Conservation (phyloP, 2,329 filamentous ascomycete species). For the Rutstroemia sp. region DNA sequence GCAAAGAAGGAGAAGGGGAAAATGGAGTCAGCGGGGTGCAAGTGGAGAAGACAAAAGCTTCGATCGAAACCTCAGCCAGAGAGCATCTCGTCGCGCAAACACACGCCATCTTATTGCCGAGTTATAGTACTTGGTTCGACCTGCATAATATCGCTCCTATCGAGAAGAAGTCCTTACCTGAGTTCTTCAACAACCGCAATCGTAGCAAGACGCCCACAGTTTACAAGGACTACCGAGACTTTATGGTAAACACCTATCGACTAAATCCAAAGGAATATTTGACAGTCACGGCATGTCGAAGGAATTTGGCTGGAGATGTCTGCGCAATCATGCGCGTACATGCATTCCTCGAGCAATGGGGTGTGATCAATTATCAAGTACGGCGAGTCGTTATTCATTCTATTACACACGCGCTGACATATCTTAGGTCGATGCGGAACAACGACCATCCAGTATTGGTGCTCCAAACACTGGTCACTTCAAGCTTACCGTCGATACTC, state of each 20-base stretch:
- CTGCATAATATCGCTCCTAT: constrained; percentile 89
- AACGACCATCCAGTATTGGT: constrained; percentile 88
- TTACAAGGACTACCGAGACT: constrained; percentile 98
- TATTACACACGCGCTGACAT: constrained; percentile 10
- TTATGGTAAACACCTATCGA: constrained; percentile 99
- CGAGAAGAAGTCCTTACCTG: constrained; percentile 88
- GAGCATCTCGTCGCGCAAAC: constrained; percentile 90
- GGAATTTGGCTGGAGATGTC: constrained; percentile 93
- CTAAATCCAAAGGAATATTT: constrained; percentile 94
- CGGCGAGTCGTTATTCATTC: background rate
- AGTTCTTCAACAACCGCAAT: constrained; percentile 98
- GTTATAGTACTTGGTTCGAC: constrained; percentile 98
- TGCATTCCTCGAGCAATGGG: constrained; percentile 97
- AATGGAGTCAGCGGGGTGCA: constrained; percentile 44
- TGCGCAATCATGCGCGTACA: constrained; percentile 99
- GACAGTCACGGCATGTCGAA: constrained; percentile 89
- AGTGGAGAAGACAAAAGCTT: constrained; percentile 65
- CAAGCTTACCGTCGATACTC: constrained; percentile 90
- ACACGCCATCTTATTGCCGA: constrained; percentile 91
- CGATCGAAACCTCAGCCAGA: constrained; percentile 77
- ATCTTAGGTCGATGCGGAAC: constrained; percentile 83
- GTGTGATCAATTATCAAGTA: constrained; percentile 98
- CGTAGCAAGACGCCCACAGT: constrained; percentile 95
- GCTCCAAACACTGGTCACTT: constrained; percentile 98
- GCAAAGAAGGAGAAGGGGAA: constrained; percentile 35